Base-by-base conservation (phyloP, 441 rosid genomes). In the Adansonia rubrostipa region DNA sequence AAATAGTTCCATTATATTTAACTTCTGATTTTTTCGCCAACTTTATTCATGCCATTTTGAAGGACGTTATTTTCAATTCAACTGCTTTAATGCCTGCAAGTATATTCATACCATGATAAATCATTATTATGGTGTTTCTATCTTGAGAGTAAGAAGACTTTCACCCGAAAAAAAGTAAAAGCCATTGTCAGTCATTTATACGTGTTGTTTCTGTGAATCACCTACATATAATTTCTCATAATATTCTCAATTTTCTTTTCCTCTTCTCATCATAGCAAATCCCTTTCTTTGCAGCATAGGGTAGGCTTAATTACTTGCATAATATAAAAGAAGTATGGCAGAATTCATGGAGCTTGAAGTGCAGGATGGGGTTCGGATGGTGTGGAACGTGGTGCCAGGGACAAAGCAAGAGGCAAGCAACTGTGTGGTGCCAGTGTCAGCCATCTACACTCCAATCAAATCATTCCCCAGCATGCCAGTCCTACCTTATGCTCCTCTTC, bases 381-480 rank as follows among this genome's bases (percentile, higher is more conserved):
- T 96, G 19, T 96, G 99, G 98, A 96, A 94, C 84, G 96, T 96
- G 77, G 81, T 94, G 44, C 98, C 98, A 7, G 92, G 88, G 36
- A 91, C 89, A 42, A 92, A 85, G 85, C 93, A 86, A 61, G 93
- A 92, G 78, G 84, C 93, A 2, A 74, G 82, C 65, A 87, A 86
- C 80, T 90, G 93, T 62, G 95, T 94, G 19, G 82, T 92, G 44
- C 98, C 97, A 51, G 92, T 94, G 44, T 92, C 96, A 50, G 93
- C 90, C 71, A 85, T 96, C 78, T 94, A 94, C 88, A 89, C 93
- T 58, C 96, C 97, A 15, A 85, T 93, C 79, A 92, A 87, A 85
- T 83, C 83, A 72, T 89, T 89, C 76, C 84, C 92, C 1, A 65
- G 77, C 78, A 79, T 91, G 75, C 89, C 93, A 15, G 82, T 89